Evolutionary conservation across 768 basidiomycete species (phyloP).

Genomic region (Trametes elegans): DNA sequence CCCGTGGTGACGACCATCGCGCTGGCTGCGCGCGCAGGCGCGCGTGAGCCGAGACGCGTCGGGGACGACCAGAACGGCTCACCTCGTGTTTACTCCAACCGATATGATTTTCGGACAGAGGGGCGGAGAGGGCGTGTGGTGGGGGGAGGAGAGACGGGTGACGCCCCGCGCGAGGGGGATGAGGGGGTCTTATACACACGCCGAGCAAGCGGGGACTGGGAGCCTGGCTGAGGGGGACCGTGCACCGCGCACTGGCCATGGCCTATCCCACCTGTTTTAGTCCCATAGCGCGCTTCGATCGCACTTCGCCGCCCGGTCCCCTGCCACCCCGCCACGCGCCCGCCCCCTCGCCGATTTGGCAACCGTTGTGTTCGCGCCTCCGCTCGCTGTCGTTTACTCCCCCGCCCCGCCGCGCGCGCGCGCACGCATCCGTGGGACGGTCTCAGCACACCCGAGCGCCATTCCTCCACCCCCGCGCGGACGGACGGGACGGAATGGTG

Average conservation of each 20-base stretch:
- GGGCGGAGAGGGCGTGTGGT: constrained; percentile 23
- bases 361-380: constrained; percentile 17
- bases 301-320: constrained; percentile 24
- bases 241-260: constrained; percentile 10
- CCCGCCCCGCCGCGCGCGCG: neutral
- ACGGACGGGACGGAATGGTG: neutral
- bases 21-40: constrained; percentile 8
- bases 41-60: constrained; percentile 10
- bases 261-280: constrained; percentile 20
- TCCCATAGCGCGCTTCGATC: constrained; percentile 26
- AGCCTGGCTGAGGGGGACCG: constrained; percentile 22
- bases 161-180: constrained; percentile 16
- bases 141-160: constrained; percentile 28
- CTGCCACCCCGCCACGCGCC: constrained; percentile 19
- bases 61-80: neutral
- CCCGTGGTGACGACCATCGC: constrained; percentile 22
- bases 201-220: too few species aligned
- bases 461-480: neutral
- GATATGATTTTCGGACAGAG: constrained; percentile 7
- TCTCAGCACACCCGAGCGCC: neutral
- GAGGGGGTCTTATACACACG: constrained; percentile 23
- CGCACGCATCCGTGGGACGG: neutral
- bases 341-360: constrained; percentile 1
- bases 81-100: constrained; percentile 11
- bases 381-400: neutral